phyloP scores from a whole-genome alignment of 1,139 yeast species.

The Geotrichum australiense region DNA sequence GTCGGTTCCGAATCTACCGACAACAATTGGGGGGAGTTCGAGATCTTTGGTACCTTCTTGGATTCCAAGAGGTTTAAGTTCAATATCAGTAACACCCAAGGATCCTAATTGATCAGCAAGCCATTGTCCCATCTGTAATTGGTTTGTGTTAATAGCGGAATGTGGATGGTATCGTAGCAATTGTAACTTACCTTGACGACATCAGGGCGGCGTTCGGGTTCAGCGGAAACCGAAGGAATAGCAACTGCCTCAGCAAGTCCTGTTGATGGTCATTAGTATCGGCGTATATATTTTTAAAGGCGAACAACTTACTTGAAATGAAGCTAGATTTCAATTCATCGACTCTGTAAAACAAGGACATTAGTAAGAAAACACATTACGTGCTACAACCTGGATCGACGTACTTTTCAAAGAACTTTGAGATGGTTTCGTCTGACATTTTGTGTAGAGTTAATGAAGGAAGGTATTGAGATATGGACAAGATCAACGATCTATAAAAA shows the following conservation, averaged over 20 bases:
- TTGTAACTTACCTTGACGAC: slow-evolving; percentile 41
- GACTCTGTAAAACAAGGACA: slow-evolving; percentile 20
- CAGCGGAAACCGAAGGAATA: slow-evolving; percentile 91
- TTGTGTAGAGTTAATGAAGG: not conserved
- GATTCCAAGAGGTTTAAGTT: slow-evolving; percentile 71
- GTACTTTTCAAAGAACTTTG: slow-evolving; percentile 22
- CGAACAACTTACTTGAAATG: slow-evolving; percentile 26
- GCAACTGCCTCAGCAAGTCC: slow-evolving; percentile 79
- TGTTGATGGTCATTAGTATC: slow-evolving; percentile 3
- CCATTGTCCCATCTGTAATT: slow-evolving; percentile 64
- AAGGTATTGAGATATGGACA: too few species aligned
- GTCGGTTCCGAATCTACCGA: slow-evolving; percentile 79
- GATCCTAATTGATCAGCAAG: slow-evolving; percentile 57
- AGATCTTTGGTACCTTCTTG: slow-evolving; percentile 74
- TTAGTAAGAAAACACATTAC: not conserved
- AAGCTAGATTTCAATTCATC: slow-evolving; percentile 31
- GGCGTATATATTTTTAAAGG: not conserved
- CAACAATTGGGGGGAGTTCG: slow-evolving; percentile 85
- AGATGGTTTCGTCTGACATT: slow-evolving; percentile 24
- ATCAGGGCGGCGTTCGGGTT: slow-evolving; percentile 76
- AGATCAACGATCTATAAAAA: too few species aligned
- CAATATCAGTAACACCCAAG: slow-evolving; percentile 77
- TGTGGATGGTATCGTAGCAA: not conserved
- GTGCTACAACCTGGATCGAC: slow-evolving; percentile 5
- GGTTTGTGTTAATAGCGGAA: not conserved